Evolutionary conservation across 2,329 filamentous ascomycete species (phyloP).

Genomic region (Aspergillus spinulosporus): DNA sequence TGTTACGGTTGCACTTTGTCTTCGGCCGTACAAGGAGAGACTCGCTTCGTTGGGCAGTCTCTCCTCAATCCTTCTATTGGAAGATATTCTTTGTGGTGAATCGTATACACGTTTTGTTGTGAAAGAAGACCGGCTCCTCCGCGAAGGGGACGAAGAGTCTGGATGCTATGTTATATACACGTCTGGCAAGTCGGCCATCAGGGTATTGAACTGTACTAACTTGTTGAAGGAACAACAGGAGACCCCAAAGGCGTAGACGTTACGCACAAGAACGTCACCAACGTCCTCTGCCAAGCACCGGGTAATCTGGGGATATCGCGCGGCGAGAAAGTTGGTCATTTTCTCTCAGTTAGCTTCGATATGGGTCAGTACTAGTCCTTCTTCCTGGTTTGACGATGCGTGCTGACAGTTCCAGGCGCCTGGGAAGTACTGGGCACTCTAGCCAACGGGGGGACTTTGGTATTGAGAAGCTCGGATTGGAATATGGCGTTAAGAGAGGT

Average conservation of each 20-base stretch:
- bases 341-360: slow-evolving; percentile 17
- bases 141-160: slow-evolving; percentile 6
- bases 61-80: slow-evolving; percentile 7
- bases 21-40: neutral
- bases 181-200: slow-evolving; percentile 2
- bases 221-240: slow-evolving; percentile 14
- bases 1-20: slow-evolving; percentile 6
- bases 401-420: slow-evolving; percentile 6
- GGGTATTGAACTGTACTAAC: neutral
- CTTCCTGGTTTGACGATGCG: neutral
- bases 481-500: slow-evolving; percentile 11
- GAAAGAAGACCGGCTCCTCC: neutral
- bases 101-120: neutral
- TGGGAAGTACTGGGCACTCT: slow-evolving; percentile 15
- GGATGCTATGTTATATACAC: slow-evolving; percentile 18
- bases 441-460: slow-evolving; percentile 9
- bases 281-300: slow-evolving; percentile 13
- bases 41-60: neutral
- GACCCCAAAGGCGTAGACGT: slow-evolving; percentile 15
- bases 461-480: slow-evolving; percentile 13
- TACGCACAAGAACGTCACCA: slow-evolving; percentile 15
- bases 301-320: slow-evolving; percentile 13
- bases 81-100: slow-evolving; percentile 4
- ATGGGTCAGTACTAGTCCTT: slow-evolving; percentile 10
- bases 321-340: slow-evolving; percentile 13